Percentiles rank a stretch among this genome's conserved stretches.
Evolutionary conservation across 1,284 basidiomycete species (phyloP).

Genomic region (Hemileia vastatrix): DNA sequence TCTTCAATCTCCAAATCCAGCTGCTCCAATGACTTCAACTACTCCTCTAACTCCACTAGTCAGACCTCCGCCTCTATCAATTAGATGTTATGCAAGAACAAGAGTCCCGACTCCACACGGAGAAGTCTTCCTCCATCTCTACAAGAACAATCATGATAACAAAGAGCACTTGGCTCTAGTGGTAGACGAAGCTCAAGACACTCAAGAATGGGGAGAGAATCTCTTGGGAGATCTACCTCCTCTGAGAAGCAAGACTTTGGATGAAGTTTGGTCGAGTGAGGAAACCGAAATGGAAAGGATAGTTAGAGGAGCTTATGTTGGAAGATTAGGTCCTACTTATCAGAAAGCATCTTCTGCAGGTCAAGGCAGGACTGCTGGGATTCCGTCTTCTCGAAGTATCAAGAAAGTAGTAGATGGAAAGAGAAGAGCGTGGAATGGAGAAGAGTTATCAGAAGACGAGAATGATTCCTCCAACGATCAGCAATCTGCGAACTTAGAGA

Average conservation of each 20-base stretch:
- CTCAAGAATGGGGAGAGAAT: constrained; percentile 8
- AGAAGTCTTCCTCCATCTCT: constrained; percentile 83
- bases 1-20: not conserved
- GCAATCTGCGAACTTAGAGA: constrained; percentile 6
- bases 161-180: constrained; percentile 98
- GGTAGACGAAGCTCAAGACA: constrained; percentile 67
- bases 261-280: constrained; percentile 72
- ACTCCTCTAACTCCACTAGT: not conserved
- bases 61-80: constrained; percentile 44
- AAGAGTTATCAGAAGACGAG: constrained; percentile 19
- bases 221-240: constrained; percentile 44
- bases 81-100: constrained; percentile 90
- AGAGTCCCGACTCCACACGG: constrained; percentile 95
- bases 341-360: constrained; percentile 18
- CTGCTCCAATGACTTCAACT: constrained; percentile 5
- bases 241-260: constrained; percentile 73
- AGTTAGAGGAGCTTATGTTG: constrained; percentile 84
- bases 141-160: constrained; percentile 68
- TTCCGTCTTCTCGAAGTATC: constrained; percentile 28
- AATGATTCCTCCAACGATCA: constrained; percentile 29
- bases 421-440: constrained; percentile 37
- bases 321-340: no score
- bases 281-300: constrained; percentile 93
- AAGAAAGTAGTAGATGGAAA: constrained; percentile 28
- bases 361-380: not conserved